Base-by-base conservation (phyloP, 768 basidiomycete genomes). In the Dioszegia hungarica region DNA sequence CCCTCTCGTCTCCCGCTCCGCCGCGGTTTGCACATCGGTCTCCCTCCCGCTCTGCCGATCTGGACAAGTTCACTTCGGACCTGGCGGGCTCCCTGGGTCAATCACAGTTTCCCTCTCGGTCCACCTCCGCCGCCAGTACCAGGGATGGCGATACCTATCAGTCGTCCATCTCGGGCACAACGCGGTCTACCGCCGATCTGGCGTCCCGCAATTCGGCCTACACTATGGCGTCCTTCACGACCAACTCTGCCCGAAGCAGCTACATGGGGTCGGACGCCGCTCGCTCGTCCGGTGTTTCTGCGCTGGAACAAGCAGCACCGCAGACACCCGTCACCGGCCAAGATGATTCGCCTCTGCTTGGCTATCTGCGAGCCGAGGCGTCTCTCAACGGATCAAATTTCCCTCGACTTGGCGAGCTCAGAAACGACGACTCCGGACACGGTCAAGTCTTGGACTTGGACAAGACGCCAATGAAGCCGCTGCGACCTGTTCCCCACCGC, bases 1-100 rank as follows among this genome's bases (percentile, higher is more conserved):
- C 63, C 45, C 61, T 73, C 10, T 56, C 67, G 12, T 75, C 73
- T 2, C 73, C 73, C 1, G 59, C 63, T 6, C 70, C 71, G 6
- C 70, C 69, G 0, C 57, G 67, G 5, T 54, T 67, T 2, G 53
- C 54, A 19, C 65, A 63, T 28, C 63, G 69, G 5, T 71, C 71
- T 3, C 73, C 73, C 6, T 71, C 71, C 8, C 63, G 71, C 6
- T 75, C 73, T 15, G 71, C 68, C 15, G 73, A 75, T 54, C 62
- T 73, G 12, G 70, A 71, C 55, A 66, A 68, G 41, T 67, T 68
- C 60, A 65, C 69, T 11, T 54, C 60, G 15, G 73, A 73, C 20
- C 44, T 57, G 1, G 28, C 10, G 17, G 47, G 47, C 22, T 8
- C 11, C 14, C 36, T 51, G 3, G 49, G 36, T 27, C 49, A 34